These are phyloP conservation scores for Boletus calvinii DNA, from an alignment of 1,284 basidiomycete genomes.

Conservation along the genomic window DNA sequence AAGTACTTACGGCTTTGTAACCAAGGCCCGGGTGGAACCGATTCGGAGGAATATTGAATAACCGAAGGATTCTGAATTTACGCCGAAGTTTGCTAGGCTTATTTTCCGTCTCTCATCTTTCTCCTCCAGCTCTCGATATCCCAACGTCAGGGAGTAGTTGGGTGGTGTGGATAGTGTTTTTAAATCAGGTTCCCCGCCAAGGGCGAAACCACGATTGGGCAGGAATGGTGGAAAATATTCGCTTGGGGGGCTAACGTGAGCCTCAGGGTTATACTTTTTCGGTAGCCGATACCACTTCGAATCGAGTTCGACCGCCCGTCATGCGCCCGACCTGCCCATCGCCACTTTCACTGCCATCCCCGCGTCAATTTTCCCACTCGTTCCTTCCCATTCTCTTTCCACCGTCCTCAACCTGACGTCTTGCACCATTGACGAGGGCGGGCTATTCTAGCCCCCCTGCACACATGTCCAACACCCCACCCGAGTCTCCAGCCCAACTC, in stretches of 20 bases:
- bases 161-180: too few relatives aligned
- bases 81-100: too few relatives aligned
- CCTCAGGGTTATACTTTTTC: conserved; percentile 4
- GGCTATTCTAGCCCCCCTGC: conserved; percentile 3
- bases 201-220: too few relatives aligned
- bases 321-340: conserved; percentile 1
- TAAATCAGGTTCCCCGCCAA: too few relatives aligned
- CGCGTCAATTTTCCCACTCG: conserved; percentile 4
- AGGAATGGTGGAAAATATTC: too few relatives aligned
- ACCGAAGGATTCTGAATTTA: too few relatives aligned
- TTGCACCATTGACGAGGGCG: conserved; percentile 1
- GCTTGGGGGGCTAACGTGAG: background rate
- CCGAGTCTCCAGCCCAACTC: conserved; percentile 23
- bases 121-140: too few relatives aligned
- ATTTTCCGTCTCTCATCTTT: too few relatives aligned
- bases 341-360: conserved; percentile 6
- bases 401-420: background rate
- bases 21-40: too few relatives aligned
- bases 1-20: too few relatives aligned
- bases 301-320: background rate
- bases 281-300: conserved; percentile 1
- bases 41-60: too few relatives aligned
- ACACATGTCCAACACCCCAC: conserved; percentile 29
- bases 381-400: background rate
- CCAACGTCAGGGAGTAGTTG: too few relatives aligned